Base-by-base conservation (phyloP, 1,284 basidiomycete species). In the Cronartium quercuum region DNA sequence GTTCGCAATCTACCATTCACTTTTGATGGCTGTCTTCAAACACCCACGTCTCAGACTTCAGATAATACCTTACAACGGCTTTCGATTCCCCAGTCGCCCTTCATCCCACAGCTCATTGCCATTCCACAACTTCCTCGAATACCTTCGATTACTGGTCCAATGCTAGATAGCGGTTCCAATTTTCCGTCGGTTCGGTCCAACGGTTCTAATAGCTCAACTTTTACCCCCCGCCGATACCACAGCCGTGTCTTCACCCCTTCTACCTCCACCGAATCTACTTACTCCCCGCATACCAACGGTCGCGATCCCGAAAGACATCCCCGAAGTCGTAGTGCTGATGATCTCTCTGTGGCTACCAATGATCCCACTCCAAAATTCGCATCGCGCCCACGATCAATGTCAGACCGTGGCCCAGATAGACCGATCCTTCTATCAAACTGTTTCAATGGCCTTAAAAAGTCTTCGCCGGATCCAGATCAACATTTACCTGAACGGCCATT, bases 1-100 rank as follows among this genome's bases (percentile, higher is more conserved):
- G 63, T 73, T 15, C 69, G 69, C 21, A 73, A 58, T 42, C 58
- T 73, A 15, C 69, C 69, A n/a, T 73, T 73, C 7, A 60, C 40
- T 63, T 44, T 73, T 21, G 44, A 73, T 37, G 38, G 60, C n/a
- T 55, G 41, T 15, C 18, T 15, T 42, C 35, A 51, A 51, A 13
- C 3, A 18, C 47, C 47, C 21, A 12, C 21, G 3, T 21, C 47
- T 61, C 21, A 13, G 35, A 61, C 15, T 13, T 5, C 58, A 61
- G 6, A n/a, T 3, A 29, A n/a, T 24, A 6, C 58, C 21, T 24
- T 29, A 3, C 63, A 29, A 51, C 47, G 41, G 44, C 40, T 35
- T 37, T 47, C 61, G 35, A 44, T 37, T 6, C 34, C 69, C 15
- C 21, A 42, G 10, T 18, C 61, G 29, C 55, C 64, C 42, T 41